Conservation (phyloP, 2,329 filamentous ascomycete genomes). For the Hymenoscyphus infarciens region DNA sequence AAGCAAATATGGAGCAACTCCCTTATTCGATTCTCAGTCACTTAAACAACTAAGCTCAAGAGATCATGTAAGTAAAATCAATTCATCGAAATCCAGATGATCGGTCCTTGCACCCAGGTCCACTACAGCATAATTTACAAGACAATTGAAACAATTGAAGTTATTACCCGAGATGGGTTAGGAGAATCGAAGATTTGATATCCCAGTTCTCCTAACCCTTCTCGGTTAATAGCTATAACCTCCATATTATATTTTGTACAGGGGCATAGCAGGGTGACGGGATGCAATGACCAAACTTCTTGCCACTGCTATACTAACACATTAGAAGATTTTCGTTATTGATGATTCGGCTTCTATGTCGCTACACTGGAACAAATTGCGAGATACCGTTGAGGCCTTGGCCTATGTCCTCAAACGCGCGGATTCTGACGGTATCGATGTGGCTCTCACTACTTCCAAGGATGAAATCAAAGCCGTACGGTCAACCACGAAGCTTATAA, state of each 20-base stretch:
- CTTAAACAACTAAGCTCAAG: background rate
- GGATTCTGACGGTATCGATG: background rate
- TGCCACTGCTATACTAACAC: background rate
- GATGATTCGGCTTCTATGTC: constrained; percentile 4
- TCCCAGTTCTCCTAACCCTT: too few relatives aligned
- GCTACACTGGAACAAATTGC: background rate
- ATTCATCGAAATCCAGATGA: background rate
- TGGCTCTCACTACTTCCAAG: background rate
- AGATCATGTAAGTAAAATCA: background rate
- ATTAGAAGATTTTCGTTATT: background rate
- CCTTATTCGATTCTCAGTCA: background rate
- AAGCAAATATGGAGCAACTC: background rate
- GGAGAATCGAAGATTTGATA: too few relatives aligned
- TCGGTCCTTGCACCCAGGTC: too few relatives aligned
- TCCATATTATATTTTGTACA: too few relatives aligned
- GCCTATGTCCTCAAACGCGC: background rate
- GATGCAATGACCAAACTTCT: too few relatives aligned
- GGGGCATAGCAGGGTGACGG: too few relatives aligned
- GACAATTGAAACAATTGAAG: too few relatives aligned
- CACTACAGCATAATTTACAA: too few relatives aligned
- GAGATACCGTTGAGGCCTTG: background rate
- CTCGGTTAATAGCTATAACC: too few relatives aligned
- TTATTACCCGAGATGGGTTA: too few relatives aligned
- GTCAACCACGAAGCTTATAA: background rate
- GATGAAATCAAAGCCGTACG: background rate